Conservation (phyloP, 768 basidiomycete genomes). For the Lactarius quietus region DNA sequence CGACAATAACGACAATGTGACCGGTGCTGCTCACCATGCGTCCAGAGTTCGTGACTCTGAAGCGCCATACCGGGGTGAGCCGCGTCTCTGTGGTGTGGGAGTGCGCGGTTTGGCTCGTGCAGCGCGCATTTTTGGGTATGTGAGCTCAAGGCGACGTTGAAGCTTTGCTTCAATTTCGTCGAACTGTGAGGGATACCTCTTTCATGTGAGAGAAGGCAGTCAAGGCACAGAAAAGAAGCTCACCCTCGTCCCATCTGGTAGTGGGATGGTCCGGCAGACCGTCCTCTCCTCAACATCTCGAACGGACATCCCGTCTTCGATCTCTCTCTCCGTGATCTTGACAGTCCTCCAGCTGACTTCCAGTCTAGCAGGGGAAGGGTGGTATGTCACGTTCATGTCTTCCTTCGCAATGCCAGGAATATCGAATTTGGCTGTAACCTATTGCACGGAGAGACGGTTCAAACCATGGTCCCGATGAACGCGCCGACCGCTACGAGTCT, state of each 20-base stretch:
- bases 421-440: slow-evolving; percentile 68
- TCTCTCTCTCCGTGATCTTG: slow-evolving; percentile 52
- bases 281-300: slow-evolving; percentile 62
- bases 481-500: slow-evolving; percentile 28
- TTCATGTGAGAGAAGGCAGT: background rate
- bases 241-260: slow-evolving; percentile 72
- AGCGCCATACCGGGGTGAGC: slow-evolving; percentile 10
- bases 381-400: slow-evolving; percentile 73
- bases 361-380: slow-evolving; percentile 45
- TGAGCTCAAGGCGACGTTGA: slow-evolving; percentile 54
- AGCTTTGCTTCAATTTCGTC: slow-evolving; percentile 72
- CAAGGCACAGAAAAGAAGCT: slow-evolving; percentile 26
- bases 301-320: slow-evolving; percentile 56
- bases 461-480: slow-evolving; percentile 22
- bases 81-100: slow-evolving; percentile 23
- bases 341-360: slow-evolving; percentile 64
- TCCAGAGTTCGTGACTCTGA: slow-evolving; percentile 19
- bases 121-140: slow-evolving; percentile 47
- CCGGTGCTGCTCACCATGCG: slow-evolving; percentile 8
- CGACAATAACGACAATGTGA: slow-evolving; percentile 2
- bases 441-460: slow-evolving; percentile 4
- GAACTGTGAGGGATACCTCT: slow-evolving; percentile 43
- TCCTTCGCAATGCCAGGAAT: slow-evolving; percentile 66
- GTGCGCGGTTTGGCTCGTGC: slow-evolving; percentile 19
- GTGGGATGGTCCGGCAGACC: slow-evolving; percentile 62